Evolutionary conservation across 192 early-diverging fungal genomes (phyloP), one percentile per base, ranked within the genome.

Genomic region (Hyaloraphidium curvatum): DNA sequence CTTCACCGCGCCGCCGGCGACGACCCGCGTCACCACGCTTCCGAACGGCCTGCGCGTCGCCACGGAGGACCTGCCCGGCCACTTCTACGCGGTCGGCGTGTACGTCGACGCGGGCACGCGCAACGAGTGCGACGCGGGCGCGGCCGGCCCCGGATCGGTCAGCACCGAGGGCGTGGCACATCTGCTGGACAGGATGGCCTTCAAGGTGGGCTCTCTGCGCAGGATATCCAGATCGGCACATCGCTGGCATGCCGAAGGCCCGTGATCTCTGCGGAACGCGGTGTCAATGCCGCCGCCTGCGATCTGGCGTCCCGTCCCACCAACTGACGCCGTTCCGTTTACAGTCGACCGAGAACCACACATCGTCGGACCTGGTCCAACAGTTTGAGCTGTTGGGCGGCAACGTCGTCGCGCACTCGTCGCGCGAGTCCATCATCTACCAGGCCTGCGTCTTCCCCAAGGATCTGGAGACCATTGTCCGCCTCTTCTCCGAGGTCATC

Each of bases 401-500:
- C 16, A 90, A 88, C 41, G 75, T 94, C 14, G 79, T 85, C 71
- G 82, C 89, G 54, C 84, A 89, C 17, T 80, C 81, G 40, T 82
- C 86, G 21, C 79, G 91, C 28, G 94, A 97, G 62, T 74, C 83
- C 50, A 89, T 97, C 66, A 87, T 91, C 79, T 97, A 94, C 62
- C 91, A 92, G 61, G 81, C 84, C 3, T 79, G 86, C 3, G 80
- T 97, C 22, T 89, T 97, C 59, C 77, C 73, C 2, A 76, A 87
- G 56, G 88, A 93, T 64, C 57, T 91, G 21, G 61, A 67, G 0
- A 67, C 74, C 17, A 77, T 86, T n/a, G 40, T 91, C 30, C 54
- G 70, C 13, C 66, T 91, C 21, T 75, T 94, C 56, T 75, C 84
- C 0, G 80, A 93, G 43, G 83, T 86, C 4, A 78, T 91, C 22